Evolutionary conservation across 495 filamentous ascomycete genomes (phyloP), one percentile per base, ranked within the genome.

Genomic region (Hypoxylon rickii): DNA sequence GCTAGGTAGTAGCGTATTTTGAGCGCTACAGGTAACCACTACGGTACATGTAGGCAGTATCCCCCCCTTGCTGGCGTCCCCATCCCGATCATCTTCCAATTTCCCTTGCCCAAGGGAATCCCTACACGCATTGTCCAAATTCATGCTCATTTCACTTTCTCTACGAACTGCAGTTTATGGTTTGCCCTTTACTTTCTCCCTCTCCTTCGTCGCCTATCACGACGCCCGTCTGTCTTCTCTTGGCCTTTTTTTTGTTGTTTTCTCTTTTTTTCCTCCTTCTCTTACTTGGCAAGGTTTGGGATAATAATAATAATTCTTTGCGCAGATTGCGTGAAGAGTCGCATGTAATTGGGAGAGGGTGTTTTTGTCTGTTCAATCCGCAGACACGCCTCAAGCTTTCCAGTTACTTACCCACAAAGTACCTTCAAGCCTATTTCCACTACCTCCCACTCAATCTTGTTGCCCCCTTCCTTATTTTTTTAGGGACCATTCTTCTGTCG

Each of bases 1-100:
- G 4, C 24, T 29, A 29, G 24, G 24, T 29, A 29, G 24, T 29
- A 4, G 10, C 24, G 10, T 29, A 36, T 36, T 36, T 19, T 31
- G 34, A 32, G 29, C 31, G 48, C 8, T 53, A 43, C 42, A 31
- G 7, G 20, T 38, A 21, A 22, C 49, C 54, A 47, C 33, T 42
- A 60, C 49, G 16, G 13, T 13, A 18, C 8, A 10, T 44, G 31
- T 41, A 51, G 13, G 21, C n/a, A n/a, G n/a, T n/a, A n/a, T n/a
- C n/a, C n/a, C 15, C 54, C 60, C 60, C 55, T 58, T 48, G 54
- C 24, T 48, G 53, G 44, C 39, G 60, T 63, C 60, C 45, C 60
- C 60, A 63, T 58, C 48, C n/a, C 18, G 54, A 34, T 42, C 60
- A 63, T 63, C 54, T 59, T 58, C 50, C 51, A 64, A 64, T 64